Evolutionary conservation across 352 stramenopile genomes (phyloP).

Genomic region (Blastocystis sp.): DNA sequence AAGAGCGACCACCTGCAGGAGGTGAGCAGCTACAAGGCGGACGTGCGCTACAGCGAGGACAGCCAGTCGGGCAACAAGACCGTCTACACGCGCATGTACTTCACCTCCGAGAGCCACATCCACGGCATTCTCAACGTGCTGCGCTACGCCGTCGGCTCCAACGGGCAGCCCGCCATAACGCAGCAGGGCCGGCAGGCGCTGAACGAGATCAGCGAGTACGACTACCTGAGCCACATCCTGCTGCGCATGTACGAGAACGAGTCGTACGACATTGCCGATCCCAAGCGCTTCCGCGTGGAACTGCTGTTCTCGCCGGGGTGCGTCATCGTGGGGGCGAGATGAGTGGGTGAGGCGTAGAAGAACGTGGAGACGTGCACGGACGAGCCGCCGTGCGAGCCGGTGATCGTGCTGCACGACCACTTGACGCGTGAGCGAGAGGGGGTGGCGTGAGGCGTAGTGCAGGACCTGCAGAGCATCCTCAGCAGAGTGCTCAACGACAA

Average conservation of each 20-base stretch:
- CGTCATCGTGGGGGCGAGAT: conserved; percentile 17
- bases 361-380: conserved; percentile 14
- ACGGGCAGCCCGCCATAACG: conserved; percentile 61
- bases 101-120: conserved; percentile 96
- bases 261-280: conserved; percentile 75
- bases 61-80: conserved; percentile 69
- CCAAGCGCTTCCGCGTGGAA: conserved; percentile 79
- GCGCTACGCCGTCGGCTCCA: conserved; percentile 75
- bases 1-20: conserved; percentile 57
- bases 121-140: conserved; percentile 97
- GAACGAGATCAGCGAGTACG: conserved; percentile 87
- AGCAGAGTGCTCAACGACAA: conserved; percentile 61
- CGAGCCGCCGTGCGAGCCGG: conserved; percentile 35
- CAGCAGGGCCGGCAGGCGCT: conserved; percentile 77
- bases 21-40: conserved; percentile 56
- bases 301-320: conserved; percentile 78
- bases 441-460: conserved; percentile 19
- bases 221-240: conserved; percentile 96
- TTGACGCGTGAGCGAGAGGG: conserved; percentile 16
- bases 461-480: conserved; percentile 65
- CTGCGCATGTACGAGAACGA: conserved; percentile 96
- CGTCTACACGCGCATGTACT: conserved; percentile 97
- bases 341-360: conserved; percentile 13
- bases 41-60: conserved; percentile 51
- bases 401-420: conserved; percentile 40